phyloP scores from a whole-genome alignment of 371 early-diverging fungal genomes.

The Apophysomyces variabilis region DNA sequence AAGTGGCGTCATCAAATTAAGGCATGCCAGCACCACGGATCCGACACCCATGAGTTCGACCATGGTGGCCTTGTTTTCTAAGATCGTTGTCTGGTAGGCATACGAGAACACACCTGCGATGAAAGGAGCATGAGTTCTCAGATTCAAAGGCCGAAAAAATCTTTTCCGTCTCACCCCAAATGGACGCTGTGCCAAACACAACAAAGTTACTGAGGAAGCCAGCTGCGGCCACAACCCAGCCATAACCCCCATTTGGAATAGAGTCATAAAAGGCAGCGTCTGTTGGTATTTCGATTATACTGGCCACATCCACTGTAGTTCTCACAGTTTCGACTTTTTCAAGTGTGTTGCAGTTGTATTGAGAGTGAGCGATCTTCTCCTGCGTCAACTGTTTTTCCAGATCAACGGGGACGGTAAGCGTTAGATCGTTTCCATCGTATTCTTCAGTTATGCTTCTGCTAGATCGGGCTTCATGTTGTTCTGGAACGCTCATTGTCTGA shows the following conservation, averaged over 20 bases:
- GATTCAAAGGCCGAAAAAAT: too few relatives aligned
- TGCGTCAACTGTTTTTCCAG: not conserved
- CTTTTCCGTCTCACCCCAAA: slow-evolving; percentile 38
- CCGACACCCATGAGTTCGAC: slow-evolving; percentile 59
- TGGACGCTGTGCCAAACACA: slow-evolving; percentile 41
- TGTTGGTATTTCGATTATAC: slow-evolving; percentile 34
- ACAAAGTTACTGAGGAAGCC: slow-evolving; percentile 44
- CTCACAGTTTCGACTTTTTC: not conserved
- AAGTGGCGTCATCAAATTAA: slow-evolving; percentile 51
- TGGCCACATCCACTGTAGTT: slow-evolving; percentile 37
- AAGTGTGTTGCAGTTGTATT: not conserved
- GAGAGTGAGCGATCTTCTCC: not conserved
- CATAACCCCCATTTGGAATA: slow-evolving; percentile 49
- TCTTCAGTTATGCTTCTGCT: not conserved
- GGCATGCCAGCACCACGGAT: slow-evolving; percentile 40
- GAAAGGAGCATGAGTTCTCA: not conserved
- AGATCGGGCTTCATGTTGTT: not conserved
- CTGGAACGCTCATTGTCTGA: not conserved
- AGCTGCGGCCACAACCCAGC: slow-evolving; percentile 41
- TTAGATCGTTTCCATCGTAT: slow-evolving; percentile 1
- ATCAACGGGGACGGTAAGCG: slow-evolving; percentile 7
- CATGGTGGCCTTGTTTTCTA: slow-evolving; percentile 41
- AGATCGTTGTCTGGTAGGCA: slow-evolving; percentile 33
- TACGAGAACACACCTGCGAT: slow-evolving; percentile 44
- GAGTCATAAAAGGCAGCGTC: slow-evolving; percentile 24